Evolutionary conservation across 1,284 basidiomycete species (phyloP).

Genomic region (Malassezia sympodialis): DNA sequence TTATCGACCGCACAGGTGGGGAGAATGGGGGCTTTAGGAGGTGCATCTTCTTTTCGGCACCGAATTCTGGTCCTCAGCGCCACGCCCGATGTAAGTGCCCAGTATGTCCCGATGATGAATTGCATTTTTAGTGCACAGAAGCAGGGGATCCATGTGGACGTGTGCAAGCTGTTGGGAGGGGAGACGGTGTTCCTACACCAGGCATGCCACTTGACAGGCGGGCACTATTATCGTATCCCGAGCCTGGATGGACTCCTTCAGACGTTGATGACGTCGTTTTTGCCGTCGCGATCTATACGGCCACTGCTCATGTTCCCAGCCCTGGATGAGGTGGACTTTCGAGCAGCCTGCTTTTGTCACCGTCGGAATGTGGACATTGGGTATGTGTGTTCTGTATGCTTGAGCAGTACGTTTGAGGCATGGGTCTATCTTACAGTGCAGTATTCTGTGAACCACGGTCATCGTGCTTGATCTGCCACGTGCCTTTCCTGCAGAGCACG

Average conservation of each 20-base stretch:
- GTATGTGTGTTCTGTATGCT: conserved; percentile 64
- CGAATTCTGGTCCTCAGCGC: conserved; percentile 84
- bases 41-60: conserved; percentile 17
- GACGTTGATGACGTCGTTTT: conserved; percentile 28
- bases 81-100: conserved; percentile 72
- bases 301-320: conserved; percentile 72
- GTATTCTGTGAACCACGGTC: conserved; percentile 25
- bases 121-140: conserved; percentile 98
- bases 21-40: neutral
- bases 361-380: conserved; percentile 91
- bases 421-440: neutral
- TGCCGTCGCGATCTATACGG: conserved; percentile 55
- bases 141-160: conserved; percentile 86
- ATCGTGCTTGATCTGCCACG: conserved; percentile 21
- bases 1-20: neutral
- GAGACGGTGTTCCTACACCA: conserved; percentile 95
- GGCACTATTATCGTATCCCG: conserved; percentile 76
- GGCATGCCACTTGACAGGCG: conserved; percentile 85
- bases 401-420: conserved; percentile 28
- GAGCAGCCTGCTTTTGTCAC: conserved; percentile 97
- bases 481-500: conserved; percentile 15
- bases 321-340: conserved; percentile 87
- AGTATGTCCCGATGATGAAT: conserved; percentile 97
- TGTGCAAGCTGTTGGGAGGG: conserved; percentile 78
- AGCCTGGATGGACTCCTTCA: conserved; percentile 55